Evolutionary conservation across 192 early-diverging fungal genomes (phyloP), one percentile per base, ranked within the genome.

Genomic region (Entomortierella chlamydospora): DNA sequence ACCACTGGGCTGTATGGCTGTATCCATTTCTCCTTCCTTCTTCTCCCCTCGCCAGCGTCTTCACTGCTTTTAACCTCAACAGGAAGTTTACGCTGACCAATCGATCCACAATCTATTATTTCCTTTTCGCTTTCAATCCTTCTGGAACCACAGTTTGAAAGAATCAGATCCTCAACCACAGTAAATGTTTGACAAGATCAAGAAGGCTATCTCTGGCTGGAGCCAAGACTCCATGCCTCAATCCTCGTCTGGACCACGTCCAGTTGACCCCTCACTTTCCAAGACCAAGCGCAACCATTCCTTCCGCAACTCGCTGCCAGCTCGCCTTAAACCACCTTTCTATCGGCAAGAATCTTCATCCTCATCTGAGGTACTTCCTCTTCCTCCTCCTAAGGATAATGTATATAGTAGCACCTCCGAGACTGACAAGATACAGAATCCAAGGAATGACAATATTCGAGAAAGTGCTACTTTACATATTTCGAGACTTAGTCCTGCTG

Each of bases 141-240:
- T n/a, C n/a, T n/a, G n/a, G n/a, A n/a, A n/a, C n/a, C n/a, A n/a
- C n/a, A n/a, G n/a, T n/a, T 37, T 37, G 34, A 37, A 57, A 22
- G 30, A 25, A 15, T 33, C 53, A 23, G 6, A 8, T 12, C 12
- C 11, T 23, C 52, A 54, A 25, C 41, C 53, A 33, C 15, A 3
- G 49, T 45, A n/a, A 25, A 79, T 79, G 76, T 79, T 79, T 28
- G 57, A 70, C 68, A 79, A 79, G 57, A 79, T 79, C 52, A 79
- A 79, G 39, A 56, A 58, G 49, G 76, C 76, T 58, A 79, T 79
- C 61, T 70, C 74, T 34, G 68, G 68, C 61, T 79, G 76, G 76
- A 26, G 26, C 37, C 61, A 70, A 53, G 56, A 79, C 57, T 59
- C 61, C 18, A 11, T 23, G 30, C 25, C 60, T 3, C 52, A 52